phyloP scores from a whole-genome alignment of 495 filamentous ascomycete genomes.

The Staphylotrichum tortipilum region DNA sequence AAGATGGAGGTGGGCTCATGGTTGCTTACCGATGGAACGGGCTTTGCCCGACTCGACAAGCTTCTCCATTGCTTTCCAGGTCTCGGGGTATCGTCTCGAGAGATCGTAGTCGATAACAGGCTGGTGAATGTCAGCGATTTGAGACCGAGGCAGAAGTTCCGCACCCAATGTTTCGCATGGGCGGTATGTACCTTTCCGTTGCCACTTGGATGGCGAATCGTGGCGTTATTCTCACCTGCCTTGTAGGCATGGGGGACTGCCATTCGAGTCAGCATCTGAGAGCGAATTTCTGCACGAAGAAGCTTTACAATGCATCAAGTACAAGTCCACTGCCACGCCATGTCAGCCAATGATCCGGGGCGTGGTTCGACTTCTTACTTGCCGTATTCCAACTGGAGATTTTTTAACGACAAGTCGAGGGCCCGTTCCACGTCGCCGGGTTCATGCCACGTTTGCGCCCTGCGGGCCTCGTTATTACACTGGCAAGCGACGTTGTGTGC shows the following conservation, averaged over 20 bases:
- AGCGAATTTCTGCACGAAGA: not conserved
- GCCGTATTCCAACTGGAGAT: constrained; percentile 25
- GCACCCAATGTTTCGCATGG: constrained; percentile 6
- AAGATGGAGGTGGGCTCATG: not conserved
- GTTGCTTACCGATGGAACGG: constrained; percentile 25
- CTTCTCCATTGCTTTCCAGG: constrained; percentile 32
- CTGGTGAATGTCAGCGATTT: constrained; percentile 4
- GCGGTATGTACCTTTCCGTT: constrained; percentile 21
- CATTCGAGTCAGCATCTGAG: not conserved
- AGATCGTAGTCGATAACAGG: constrained; percentile 25
- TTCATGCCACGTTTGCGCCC: constrained; percentile 25
- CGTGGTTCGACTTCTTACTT: too few relatives aligned
- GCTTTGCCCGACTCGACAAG: constrained; percentile 26
- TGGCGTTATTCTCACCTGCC: constrained; percentile 19
- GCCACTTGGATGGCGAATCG: constrained; percentile 28
- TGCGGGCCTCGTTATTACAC: constrained; percentile 4
- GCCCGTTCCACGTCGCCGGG: constrained; percentile 24
- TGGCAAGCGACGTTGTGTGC: too few relatives aligned
- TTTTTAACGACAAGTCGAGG: constrained; percentile 17
- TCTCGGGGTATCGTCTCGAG: constrained; percentile 23
- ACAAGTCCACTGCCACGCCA: constrained; percentile 23
- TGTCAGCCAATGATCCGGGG: not conserved
- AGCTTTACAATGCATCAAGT: constrained; percentile 27
- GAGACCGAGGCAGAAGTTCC: too few relatives aligned
- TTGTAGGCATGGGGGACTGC: constrained; percentile 31